Percentiles rank a stretch among this genome's conserved stretches.
Conservation (phyloP, 208 protist genomes). For the Leishmania major region DNA sequence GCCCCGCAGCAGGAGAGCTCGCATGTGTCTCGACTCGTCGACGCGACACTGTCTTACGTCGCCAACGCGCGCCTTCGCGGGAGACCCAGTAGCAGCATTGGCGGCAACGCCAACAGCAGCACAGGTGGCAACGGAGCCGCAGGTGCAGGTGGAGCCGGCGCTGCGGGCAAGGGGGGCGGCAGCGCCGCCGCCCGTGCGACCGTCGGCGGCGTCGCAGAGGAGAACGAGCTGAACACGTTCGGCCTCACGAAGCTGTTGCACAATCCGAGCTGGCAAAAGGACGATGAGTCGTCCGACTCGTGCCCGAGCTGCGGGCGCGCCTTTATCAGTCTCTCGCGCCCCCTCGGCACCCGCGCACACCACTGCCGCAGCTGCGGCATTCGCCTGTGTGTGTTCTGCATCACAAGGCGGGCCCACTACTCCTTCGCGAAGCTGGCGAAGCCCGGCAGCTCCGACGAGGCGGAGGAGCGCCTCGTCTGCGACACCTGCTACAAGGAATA, state of each 20-base stretch:
- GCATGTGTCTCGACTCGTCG: slow-evolving; percentile 21
- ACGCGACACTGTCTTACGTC: slow-evolving; percentile 33
- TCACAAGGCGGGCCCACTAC: slow-evolving; percentile 50
- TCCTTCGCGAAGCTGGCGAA: slow-evolving; percentile 77
- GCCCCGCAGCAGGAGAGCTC: slow-evolving; percentile 21
- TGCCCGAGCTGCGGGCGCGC: slow-evolving; percentile 47
- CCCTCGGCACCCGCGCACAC: slow-evolving; percentile 42
- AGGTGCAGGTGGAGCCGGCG: not conserved
- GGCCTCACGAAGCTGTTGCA: slow-evolving; percentile 45
- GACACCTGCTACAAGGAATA: slow-evolving; percentile 58
- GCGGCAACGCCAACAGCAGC: not conserved
- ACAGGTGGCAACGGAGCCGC: not conserved
- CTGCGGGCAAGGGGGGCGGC: not conserved
- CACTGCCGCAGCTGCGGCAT: slow-evolving; percentile 78
- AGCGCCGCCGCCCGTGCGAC: not conserved
- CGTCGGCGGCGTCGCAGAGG: slow-evolving; percentile 3
- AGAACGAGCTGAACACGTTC: slow-evolving; percentile 50
- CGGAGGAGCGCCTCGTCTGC: slow-evolving; percentile 59
- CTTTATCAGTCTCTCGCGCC: slow-evolving; percentile 38
- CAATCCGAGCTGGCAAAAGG: slow-evolving; percentile 59
- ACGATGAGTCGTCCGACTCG: slow-evolving; percentile 44
- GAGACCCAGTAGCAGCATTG: slow-evolving; percentile 4
- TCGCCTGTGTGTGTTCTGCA: slow-evolving; percentile 63
- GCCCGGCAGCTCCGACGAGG: slow-evolving; percentile 52
- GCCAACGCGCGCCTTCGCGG: slow-evolving; percentile 26